Evolutionary conservation across 345 rosid species (phyloP), one percentile per base, ranked within the genome.

Genomic region (Arabidopsis arenosa): DNA sequence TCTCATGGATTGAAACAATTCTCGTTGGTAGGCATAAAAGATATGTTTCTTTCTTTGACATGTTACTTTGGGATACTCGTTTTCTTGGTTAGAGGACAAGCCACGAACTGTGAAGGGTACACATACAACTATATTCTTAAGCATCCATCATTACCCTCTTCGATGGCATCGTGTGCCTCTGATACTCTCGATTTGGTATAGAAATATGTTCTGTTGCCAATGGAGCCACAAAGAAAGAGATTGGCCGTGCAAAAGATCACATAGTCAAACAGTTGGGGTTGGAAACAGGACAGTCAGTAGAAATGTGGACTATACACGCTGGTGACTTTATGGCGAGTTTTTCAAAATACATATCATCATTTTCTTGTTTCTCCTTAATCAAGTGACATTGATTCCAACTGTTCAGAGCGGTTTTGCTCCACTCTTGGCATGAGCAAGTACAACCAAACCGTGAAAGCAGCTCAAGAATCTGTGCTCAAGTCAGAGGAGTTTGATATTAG

Each of bases 41-140:
- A 37, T 37, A 39, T 39, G 5, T 61, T 40, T 23, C 55, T 15
- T 60, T 8, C 39, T 61, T 61, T 61, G 41, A 14, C 7, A 44
- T 63, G 47, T 23, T 39, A 14, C 23, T 28, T 41, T 7, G 13
- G 5, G 67, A 17, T 23, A 8, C 40, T 55, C 61, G 40, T 13
- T 32, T 30, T n/a, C n/a, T 44, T n/a, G 40, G 52, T 45, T 26
- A 76, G 98, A 91, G 75, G 96, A 89, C 81, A 93, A 93, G 82
- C 96, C 97, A 26, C 91, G 96, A 62, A 93, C 98, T 9, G 97
- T 93, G 54, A 93, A 93, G 90, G 98, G 98, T 93, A 91, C 79
- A 80, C 13, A 53, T 52, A 52, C 76, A 28, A 56, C 81, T 75
- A 79, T 72, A 52, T 84, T 51, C 71, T 79, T 85, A 76, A 48